Evolutionary conservation across 345 rosid genomes (phyloP).

Genomic region (Melaleuca quinquenervia): DNA sequence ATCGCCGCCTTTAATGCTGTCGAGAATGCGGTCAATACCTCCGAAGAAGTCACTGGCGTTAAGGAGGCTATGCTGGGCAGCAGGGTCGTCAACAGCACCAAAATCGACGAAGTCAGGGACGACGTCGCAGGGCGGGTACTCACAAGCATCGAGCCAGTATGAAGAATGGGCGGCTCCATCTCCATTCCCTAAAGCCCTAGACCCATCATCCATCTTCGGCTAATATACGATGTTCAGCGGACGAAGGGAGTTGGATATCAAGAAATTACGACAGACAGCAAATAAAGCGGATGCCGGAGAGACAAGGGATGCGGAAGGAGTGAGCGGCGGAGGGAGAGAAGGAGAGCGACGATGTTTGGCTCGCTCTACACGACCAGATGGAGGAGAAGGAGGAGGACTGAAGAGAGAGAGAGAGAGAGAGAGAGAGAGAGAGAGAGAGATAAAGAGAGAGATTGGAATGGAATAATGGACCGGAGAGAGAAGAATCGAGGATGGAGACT

Average conservation of each 20-base stretch:
- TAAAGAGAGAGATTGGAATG: neutral
- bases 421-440: neutral
- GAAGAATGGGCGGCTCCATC: conserved; percentile 32
- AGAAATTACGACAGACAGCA: neutral
- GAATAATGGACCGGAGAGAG: too few relatives aligned
- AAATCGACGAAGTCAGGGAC: conserved; percentile 57
- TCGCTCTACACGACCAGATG: neutral
- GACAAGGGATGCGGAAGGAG: neutral
- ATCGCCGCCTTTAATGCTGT: conserved; percentile 67
- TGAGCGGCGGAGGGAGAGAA: neutral
- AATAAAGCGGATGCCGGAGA: neutral
- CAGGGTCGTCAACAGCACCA: conserved; percentile 23
- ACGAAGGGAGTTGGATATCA: neutral
- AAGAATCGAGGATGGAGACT: too few relatives aligned
- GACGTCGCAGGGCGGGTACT: conserved; percentile 64
- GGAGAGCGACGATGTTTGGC: neutral
- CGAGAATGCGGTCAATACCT: conserved; percentile 85
- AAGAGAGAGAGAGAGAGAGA: neutral
- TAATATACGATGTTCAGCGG: neutral
- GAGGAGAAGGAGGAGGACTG: neutral
- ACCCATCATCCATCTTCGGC: neutral
- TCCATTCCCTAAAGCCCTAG: conserved; percentile 16
- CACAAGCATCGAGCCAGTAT: conserved; percentile 95
- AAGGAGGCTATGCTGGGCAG: conserved; percentile 21
- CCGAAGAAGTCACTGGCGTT: conserved; percentile 61